These are phyloP conservation scores for Epichloe hybrida DNA, from an alignment of 2,329 filamentous ascomycete genomes.

Conservation along the genomic window DNA sequence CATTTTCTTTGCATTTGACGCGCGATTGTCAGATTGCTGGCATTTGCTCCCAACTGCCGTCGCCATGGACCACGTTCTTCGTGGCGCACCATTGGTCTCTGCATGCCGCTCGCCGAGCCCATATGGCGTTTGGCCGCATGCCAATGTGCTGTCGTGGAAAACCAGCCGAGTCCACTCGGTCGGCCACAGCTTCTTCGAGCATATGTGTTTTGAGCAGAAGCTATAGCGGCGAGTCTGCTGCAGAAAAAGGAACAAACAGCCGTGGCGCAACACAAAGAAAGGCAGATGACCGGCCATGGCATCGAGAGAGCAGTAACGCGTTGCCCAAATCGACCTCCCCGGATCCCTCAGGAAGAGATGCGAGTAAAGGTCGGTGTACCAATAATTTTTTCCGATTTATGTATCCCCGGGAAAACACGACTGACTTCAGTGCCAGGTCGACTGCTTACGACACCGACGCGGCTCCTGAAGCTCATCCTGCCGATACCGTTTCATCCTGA, in stretches of 20 bases:
- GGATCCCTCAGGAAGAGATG: constrained; percentile 12
- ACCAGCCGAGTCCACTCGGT: not conserved
- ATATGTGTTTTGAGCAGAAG: not conserved
- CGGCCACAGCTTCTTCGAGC: not conserved
- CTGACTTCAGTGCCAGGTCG: constrained; percentile 37
- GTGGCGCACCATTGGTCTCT: not conserved
- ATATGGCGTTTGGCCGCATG: not conserved
- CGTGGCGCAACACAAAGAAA: constrained; percentile 30
- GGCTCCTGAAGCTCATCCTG: constrained; percentile 67
- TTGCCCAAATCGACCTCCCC: constrained; percentile 19
- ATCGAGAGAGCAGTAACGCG: constrained; percentile 41
- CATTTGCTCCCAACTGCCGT: not conserved
- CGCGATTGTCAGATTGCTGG: not conserved
- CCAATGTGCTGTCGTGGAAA: not conserved
- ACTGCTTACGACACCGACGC: constrained; percentile 65
- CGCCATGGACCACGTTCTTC: constrained; percentile 1
- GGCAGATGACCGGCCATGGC: constrained; percentile 52
- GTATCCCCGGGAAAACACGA: too few relatives aligned
- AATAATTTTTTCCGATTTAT: not conserved
- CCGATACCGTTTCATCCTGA: constrained; percentile 43
- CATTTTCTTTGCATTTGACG: not conserved
- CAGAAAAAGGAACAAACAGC: not conserved
- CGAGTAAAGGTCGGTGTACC: constrained; percentile 17
- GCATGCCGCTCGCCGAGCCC: not conserved
- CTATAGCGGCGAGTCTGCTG: not conserved